phyloP scores from a whole-genome alignment of 2,329 filamentous ascomycete genomes.

The Colletotrichum limetticola region DNA sequence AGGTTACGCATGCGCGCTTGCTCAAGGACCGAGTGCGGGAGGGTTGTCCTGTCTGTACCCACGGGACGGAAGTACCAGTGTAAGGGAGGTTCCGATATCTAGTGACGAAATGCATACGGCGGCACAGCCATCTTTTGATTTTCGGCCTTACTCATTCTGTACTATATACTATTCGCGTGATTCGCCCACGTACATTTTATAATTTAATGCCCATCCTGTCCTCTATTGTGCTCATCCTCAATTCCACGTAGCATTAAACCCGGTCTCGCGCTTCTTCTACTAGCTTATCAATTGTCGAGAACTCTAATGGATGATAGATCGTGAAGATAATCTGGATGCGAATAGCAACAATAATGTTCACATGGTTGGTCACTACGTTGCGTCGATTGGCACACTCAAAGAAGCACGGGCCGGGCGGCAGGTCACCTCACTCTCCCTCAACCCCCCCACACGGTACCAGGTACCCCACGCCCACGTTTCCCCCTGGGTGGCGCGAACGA shows the following conservation, averaged over 20 bases:
- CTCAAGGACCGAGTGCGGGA: constrained; percentile 75
- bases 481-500: not conserved
- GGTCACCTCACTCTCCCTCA: constrained; percentile 1
- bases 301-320: too few species aligned
- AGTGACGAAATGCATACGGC: constrained; percentile 15
- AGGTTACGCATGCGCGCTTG: constrained; percentile 87
- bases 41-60: constrained; percentile 70
- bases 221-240: too few species aligned
- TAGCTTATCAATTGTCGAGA: too few species aligned
- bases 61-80: constrained; percentile 4
- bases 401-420: not conserved
- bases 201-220: too few species aligned
- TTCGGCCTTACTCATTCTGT: too few species aligned
- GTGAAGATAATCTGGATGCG: too few species aligned
- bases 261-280: too few species aligned
- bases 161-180: too few species aligned
- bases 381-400: not conserved
- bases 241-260: too few species aligned
- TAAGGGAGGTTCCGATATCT: constrained; percentile 1
- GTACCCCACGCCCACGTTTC: not conserved
- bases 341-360: too few species aligned
- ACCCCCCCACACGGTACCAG: not conserved
- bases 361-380: too few species aligned
- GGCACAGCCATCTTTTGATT: constrained; percentile 15
- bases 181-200: too few species aligned